A percentile compares a stretch with the other conserved stretches of the same genome.
phyloP scores from a whole-genome alignment of 345 rosid species.

The Pelargonium nanum region DNA sequence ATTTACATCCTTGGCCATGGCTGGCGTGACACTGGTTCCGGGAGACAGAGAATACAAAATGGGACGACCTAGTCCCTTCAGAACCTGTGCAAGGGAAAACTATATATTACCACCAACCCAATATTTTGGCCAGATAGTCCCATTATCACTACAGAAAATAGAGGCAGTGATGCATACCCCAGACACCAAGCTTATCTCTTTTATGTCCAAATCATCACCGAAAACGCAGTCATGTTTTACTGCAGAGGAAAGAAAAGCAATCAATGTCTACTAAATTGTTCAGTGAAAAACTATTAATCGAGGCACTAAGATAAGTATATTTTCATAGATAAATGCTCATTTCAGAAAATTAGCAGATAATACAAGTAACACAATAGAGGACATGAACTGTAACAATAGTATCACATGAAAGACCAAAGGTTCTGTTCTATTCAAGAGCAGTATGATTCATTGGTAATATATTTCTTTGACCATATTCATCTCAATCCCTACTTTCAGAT shows the following conservation, averaged over 20 bases:
- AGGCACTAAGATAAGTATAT: no score
- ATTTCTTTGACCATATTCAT: no score
- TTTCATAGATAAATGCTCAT: no score
- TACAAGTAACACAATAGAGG: no score
- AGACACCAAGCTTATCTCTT: constrained; percentile 57
- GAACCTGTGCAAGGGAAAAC: constrained; percentile 38
- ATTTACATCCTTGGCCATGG: constrained; percentile 63
- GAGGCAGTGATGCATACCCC: constrained; percentile 51
- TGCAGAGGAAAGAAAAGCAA: constrained; percentile 17
- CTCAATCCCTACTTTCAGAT: no score
- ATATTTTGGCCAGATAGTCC: neutral
- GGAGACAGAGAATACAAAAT: constrained; percentile 84
- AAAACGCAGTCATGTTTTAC: constrained; percentile 85
- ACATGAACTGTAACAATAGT: no score
- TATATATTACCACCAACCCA: no score
- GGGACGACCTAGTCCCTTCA: constrained; percentile 56
- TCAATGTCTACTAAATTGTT: neutral
- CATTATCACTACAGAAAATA: constrained; percentile 3
- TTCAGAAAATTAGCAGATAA: no score
- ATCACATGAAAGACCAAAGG: no score
- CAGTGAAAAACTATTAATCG: no score
- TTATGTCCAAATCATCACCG: constrained; percentile 63
- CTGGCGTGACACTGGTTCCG: constrained; percentile 72
- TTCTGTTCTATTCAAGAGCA: no score
- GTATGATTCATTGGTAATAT: no score